Percentiles rank a stretch among this genome's conserved stretches.
These are phyloP conservation scores for Exobasidium rhododendri DNA, from an alignment of 1,284 basidiomycete genomes.

Conservation along the genomic window DNA sequence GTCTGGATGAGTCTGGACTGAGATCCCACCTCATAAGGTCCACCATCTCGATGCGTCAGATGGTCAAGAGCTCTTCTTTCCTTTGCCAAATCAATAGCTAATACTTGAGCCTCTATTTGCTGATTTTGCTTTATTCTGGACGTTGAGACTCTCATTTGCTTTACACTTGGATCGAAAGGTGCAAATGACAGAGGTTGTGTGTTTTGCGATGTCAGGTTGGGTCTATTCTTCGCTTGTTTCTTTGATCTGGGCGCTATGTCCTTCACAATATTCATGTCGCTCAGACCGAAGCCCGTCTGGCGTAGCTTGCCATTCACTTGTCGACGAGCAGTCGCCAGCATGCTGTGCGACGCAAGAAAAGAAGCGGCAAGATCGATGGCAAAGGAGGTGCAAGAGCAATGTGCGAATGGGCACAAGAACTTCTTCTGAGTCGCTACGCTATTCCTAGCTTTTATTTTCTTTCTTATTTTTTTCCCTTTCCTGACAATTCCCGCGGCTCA, in stretches of 20 bases:
- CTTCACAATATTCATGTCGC: not conserved
- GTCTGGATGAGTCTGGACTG: not conserved
- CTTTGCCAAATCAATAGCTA: not conserved
- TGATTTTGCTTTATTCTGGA: not conserved
- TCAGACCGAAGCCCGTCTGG: not conserved
- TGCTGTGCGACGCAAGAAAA: no score
- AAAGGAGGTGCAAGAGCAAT: no score
- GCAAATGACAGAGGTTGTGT: not conserved
- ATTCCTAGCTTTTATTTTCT: no score
- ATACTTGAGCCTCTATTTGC: not conserved
- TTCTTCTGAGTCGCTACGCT: no score
- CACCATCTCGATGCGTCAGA: not conserved
- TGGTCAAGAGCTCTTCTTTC: not conserved
- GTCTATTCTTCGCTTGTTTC: not conserved
- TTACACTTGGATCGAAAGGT: not conserved
- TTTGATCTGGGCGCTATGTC: not conserved
- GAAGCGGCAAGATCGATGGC: no score
- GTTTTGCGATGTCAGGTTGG: not conserved
- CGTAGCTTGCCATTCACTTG: not conserved
- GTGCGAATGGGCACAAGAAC: no score
- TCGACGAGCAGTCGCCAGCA: not conserved
- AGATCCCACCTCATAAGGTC: not conserved
- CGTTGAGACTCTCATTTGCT: not conserved
- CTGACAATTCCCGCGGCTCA: no score
- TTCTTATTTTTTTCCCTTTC: no score